These are phyloP conservation scores for Fusarium anthophilum DNA, from an alignment of 2,329 filamentous ascomycete genomes.

Conservation along the genomic window DNA sequence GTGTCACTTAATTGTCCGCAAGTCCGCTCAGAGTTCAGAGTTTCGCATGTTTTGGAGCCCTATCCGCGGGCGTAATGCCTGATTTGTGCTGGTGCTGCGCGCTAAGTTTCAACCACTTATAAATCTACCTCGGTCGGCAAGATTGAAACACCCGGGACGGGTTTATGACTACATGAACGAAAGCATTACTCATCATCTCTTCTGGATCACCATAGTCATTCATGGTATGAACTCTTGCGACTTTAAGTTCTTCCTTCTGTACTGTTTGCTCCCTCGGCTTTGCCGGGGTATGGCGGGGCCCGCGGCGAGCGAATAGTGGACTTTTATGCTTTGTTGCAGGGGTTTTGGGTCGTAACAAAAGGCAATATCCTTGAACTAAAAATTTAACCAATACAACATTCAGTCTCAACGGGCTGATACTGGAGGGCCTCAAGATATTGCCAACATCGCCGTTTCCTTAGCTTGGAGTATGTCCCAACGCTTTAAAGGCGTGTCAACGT, in stretches of 20 bases:
- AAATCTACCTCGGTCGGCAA: not conserved
- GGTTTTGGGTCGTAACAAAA: not conserved
- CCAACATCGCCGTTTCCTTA: too few relatives aligned
- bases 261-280: not conserved
- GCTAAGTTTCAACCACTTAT: not conserved
- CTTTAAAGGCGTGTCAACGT: accelerated
- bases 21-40: not conserved
- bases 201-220: accelerated
- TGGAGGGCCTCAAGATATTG: not conserved
- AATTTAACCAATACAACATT: not conserved
- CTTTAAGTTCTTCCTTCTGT: not conserved
- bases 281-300: not conserved
- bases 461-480: accelerated
- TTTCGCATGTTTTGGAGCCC: not conserved
- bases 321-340: not conserved
- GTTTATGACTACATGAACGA: not conserved
- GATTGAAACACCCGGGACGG: not conserved
- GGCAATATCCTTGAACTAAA: not conserved
- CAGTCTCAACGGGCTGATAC: not conserved
- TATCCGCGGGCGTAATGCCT: not conserved
- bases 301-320: not conserved
- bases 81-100: not conserved
- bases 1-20: not conserved
- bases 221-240: accelerated
- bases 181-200: not conserved